phyloP scores from a whole-genome alignment of 164 flowering plant genomes.

The Dillenia suffruticosa region DNA sequence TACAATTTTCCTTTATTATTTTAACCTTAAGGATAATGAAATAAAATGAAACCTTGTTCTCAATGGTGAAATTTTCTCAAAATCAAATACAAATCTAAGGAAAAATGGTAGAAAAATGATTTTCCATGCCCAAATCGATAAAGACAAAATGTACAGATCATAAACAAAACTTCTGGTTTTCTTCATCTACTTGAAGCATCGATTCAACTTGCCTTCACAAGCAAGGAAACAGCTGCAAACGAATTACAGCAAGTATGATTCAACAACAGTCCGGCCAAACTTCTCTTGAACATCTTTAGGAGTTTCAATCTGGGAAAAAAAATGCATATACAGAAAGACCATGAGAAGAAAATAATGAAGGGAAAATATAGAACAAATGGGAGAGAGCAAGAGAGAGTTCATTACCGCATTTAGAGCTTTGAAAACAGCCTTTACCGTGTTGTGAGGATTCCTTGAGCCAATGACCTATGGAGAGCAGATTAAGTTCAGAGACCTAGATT shows the following conservation, averaged over 20 bases:
- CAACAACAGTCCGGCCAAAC: conserved; percentile 68
- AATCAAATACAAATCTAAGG: too few species aligned
- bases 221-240: too few species aligned
- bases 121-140: too few species aligned
- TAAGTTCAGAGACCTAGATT: neutral
- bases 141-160: too few species aligned
- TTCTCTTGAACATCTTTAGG: conserved; percentile 72
- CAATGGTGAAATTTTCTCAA: too few species aligned
- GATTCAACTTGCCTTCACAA: too few species aligned
- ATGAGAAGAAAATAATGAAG: neutral
- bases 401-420: conserved; percentile 38
- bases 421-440: conserved; percentile 61
- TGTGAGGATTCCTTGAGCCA: conserved; percentile 67
- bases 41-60: too few species aligned
- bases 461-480: conserved; percentile 34
- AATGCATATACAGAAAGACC: neutral
- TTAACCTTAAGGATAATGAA: too few species aligned
- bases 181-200: too few species aligned
- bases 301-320: conserved; percentile 50
- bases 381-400: neutral
- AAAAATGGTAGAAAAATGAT: too few species aligned
- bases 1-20: too few species aligned
- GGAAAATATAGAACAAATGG: neutral
- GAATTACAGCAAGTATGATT: conserved; percentile 47
- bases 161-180: too few species aligned